phyloP scores from a whole-genome alignment of 2,329 filamentous ascomycete genomes.

The Calonectria henricotiae region DNA sequence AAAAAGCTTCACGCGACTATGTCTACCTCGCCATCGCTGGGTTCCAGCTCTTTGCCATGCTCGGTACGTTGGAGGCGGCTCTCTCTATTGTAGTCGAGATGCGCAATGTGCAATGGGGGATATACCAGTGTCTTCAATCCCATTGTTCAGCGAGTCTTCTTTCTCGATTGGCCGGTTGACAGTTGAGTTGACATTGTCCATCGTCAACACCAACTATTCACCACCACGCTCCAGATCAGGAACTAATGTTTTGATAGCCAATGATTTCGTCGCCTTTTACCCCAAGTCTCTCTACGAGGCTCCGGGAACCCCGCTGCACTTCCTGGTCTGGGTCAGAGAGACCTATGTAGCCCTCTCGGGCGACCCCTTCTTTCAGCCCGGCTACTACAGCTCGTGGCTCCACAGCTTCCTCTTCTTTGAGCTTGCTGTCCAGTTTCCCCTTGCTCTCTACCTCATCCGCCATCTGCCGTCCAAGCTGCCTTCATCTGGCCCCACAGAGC shows the following conservation, averaged over 20 bases:
- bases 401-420: conserved; percentile 68
- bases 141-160: not conserved
- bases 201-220: not conserved
- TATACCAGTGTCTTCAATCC: not conserved
- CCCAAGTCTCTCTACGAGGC: conserved; percentile 64
- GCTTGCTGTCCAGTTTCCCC: conserved; percentile 67
- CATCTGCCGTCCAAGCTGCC: conserved; percentile 57
- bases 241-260: conserved; percentile 58
- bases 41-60: conserved; percentile 58
- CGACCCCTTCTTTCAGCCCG: conserved; percentile 68
- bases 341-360: conserved; percentile 67
- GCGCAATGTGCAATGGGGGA: not conserved
- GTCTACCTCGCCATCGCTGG: conserved; percentile 57
- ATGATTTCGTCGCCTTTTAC: conserved; percentile 71
- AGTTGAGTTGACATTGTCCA: not conserved
- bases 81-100: not conserved
- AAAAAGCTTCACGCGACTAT: conserved; percentile 55
- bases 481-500: conserved; percentile 63
- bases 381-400: conserved; percentile 66
- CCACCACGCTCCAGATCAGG: not conserved
- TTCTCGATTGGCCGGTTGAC: not conserved
- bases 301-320: conserved; percentile 64
- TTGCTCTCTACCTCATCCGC: conserved; percentile 65
- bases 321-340: conserved; percentile 63
- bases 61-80: conserved; percentile 51